Percentiles rank a stretch among this genome's conserved stretches.
These are phyloP conservation scores for Hericium rajendrae DNA, from an alignment of 768 basidiomycete species.

Conservation along the genomic window DNA sequence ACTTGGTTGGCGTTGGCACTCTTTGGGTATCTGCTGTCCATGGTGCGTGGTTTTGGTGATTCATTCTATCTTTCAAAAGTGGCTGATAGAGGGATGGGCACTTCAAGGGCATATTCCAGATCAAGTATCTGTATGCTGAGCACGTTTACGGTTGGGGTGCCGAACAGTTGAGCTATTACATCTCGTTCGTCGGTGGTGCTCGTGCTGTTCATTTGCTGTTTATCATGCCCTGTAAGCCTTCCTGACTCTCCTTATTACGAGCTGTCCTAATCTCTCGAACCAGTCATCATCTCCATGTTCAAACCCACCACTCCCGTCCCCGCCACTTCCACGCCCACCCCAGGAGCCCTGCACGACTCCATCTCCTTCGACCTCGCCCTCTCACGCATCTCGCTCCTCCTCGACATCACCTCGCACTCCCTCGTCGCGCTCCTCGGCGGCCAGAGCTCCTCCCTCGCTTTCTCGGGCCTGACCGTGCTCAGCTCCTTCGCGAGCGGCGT, in stretches of 20 bases:
- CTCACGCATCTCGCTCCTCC: constrained; percentile 50
- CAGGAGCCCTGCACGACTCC: constrained; percentile 45
- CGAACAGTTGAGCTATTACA: constrained; percentile 63
- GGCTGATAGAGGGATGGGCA: background rate
- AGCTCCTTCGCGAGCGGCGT: constrained; percentile 61
- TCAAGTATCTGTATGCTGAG: constrained; percentile 73
- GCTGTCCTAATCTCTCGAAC: constrained; percentile 23
- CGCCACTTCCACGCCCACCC: constrained; percentile 25
- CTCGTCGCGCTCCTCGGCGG: constrained; percentile 34
- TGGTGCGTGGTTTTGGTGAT: constrained; percentile 36
- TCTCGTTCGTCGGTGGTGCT: constrained; percentile 55
- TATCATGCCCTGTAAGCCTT: constrained; percentile 47
- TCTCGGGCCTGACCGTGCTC: constrained; percentile 50
- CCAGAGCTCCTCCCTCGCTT: constrained; percentile 29
- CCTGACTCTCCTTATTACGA: background rate
- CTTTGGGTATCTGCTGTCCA: constrained; percentile 56
- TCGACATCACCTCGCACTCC: constrained; percentile 57
- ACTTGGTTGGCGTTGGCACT: constrained; percentile 55
- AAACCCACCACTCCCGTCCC: constrained; percentile 31
- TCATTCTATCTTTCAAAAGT: background rate
- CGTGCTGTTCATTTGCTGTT: constrained; percentile 60
- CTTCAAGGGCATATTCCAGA: constrained; percentile 52
- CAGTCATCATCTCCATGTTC: constrained; percentile 53
- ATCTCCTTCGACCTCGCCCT: constrained; percentile 62
- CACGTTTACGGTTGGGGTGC: constrained; percentile 64